Evolutionary conservation across 129 eudicot species (phyloP).

Genomic region (Chrysanthemum lavandulifolium): DNA sequence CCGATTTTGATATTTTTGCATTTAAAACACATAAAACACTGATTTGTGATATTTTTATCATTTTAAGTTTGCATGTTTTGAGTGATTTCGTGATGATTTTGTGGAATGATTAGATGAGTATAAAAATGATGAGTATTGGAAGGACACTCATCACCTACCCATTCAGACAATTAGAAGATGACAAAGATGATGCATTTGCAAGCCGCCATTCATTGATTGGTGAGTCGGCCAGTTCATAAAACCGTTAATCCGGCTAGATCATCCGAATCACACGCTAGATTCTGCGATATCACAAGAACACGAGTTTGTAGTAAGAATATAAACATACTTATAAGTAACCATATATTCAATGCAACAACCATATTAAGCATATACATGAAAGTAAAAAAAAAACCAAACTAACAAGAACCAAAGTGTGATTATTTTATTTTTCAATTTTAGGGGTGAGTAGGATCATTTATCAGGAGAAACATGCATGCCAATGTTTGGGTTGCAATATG

Average conservation of each 20-base stretch:
- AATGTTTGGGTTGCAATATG: no score
- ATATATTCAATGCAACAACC: constrained; percentile 26
- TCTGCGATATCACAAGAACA: constrained; percentile 37
- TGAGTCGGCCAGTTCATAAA: constrained; percentile 35
- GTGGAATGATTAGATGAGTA: constrained; percentile 32
- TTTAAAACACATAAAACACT: no score
- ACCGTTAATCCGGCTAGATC: constrained; percentile 40
- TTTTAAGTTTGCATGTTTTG: no score
- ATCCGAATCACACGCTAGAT: constrained; percentile 44
- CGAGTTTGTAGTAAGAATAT: constrained; percentile 20
- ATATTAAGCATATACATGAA: not conserved
- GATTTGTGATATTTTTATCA: no score
- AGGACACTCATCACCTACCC: no score
- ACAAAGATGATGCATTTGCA: constrained; percentile 23
- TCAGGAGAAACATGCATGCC: no score
- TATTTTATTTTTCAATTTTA: no score
- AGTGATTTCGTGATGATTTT: no score
- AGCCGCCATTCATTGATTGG: constrained; percentile 38
- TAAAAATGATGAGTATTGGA: constrained; percentile 50
- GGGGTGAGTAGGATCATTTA: rapidly evolving
- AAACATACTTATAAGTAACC: constrained; percentile 14
- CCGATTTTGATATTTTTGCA: no score
- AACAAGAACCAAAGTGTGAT: no score
- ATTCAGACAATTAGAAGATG: constrained; percentile 44
- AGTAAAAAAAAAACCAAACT: no score